Evolutionary conservation across 2,329 filamentous ascomycete genomes (phyloP), one percentile per base, ranked within the genome.

Genomic region (Aspergillus floridensis): DNA sequence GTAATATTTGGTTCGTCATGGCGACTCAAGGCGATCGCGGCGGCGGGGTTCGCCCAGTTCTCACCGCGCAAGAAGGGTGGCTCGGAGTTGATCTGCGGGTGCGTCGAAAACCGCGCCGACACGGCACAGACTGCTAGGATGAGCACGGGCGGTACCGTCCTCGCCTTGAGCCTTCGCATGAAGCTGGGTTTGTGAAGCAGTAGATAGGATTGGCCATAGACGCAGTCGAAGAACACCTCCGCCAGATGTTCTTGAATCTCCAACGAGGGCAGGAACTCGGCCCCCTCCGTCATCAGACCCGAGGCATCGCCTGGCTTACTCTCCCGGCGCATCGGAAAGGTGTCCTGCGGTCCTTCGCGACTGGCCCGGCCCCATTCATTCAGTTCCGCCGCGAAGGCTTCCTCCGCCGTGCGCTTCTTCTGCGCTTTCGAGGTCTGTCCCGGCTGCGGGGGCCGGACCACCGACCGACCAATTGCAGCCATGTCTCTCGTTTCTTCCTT

Each of bases 1-100:
- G 93, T 98, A 63, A 98, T 95, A 72, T 96, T 98, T 1, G 95
- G 93, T 78, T 92, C 91, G 71, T 98, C 95, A 69, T 96, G 97
- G 66, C 92, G 86, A 70, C 88, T 90, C 47, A 91, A 85, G 22
- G 95, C 88, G 62, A 98, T 97, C 41, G 92, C 88, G 53, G 93
- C 85, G n/a, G 93, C 93, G 29, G 88, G 87, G 24, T 86, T 86
- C 6, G 92, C 95, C 93, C 93, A 99, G 63, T 90, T 87, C 73
- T 98, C 93, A 5, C 95, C 95, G 48, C 92, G 88, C 47, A 96
- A 79, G 71, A 96, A 98, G 57, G 89, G 90, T 6, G 90, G 90
- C 59, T 88, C 86, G 1, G 86, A 87, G 65, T 84, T 88, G 62
- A 96, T 82, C 69, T 88, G 88, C 0, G 93, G 92, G 72, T 96